A percentile compares a stretch with the other conserved stretches of the same genome.
Conservation (phyloP, 805 yeast species). For the Ogataea corticis region DNA sequence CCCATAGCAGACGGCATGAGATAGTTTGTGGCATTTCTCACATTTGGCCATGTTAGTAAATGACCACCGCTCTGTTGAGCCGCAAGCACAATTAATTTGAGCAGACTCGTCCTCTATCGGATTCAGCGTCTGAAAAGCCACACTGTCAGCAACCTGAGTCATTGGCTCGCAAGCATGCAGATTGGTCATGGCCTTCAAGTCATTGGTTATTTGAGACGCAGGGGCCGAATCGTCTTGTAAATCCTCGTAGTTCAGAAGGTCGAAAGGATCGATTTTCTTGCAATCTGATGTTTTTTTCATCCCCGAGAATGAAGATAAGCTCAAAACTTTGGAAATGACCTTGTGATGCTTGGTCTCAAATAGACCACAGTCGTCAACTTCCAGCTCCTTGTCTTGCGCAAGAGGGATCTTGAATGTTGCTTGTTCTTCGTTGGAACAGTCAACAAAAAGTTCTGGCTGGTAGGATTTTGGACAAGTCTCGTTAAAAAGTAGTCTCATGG, state of each 20-base stretch:
- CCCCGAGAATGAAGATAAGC: constrained; percentile 30
- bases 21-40: constrained; percentile 12
- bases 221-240: constrained; percentile 1
- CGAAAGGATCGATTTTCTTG: constrained; percentile 33
- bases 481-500: constrained; percentile 51
- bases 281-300: constrained; percentile 37
- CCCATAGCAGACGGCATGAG: constrained; percentile 27
- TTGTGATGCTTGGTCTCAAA: constrained; percentile 26
- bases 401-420: constrained; percentile 41
- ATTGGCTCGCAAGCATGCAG: background rate
- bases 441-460: constrained; percentile 47
- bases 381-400: constrained; percentile 16
- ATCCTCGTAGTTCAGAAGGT: constrained; percentile 1
- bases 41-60: constrained; percentile 22
- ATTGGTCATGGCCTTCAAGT: constrained; percentile 15
- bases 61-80: constrained; percentile 8
- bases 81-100: constrained; percentile 23
- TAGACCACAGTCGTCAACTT: constrained; percentile 25
- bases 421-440: constrained; percentile 35
- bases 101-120: background rate
- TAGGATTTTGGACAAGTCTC: constrained; percentile 46
- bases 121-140: constrained; percentile 1
- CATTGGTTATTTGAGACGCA: constrained; percentile 28
- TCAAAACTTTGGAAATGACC: constrained; percentile 26
- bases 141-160: constrained; percentile 10